A percentile compares a stretch with the other conserved stretches of the same genome.
Evolutionary conservation across 306 rosid species (phyloP).

Genomic region (Chamaecrista fasciculata): DNA sequence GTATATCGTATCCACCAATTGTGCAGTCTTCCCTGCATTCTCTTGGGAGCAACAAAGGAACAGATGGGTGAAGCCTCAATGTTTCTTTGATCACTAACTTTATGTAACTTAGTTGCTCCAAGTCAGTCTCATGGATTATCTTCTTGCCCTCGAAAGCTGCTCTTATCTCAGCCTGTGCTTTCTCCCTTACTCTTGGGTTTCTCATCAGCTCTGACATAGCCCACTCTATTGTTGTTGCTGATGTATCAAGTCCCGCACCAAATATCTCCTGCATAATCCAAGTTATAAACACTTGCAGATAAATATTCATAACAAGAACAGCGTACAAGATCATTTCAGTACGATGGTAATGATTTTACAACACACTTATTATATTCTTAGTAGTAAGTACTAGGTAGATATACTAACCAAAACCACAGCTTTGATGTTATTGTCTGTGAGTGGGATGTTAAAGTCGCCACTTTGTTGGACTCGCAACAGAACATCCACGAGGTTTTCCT

Average conservation of each 20-base stretch:
- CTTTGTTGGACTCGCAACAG: slow-evolving; percentile 19
- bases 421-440: slow-evolving; percentile 33
- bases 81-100: slow-evolving; percentile 36
- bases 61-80: slow-evolving; percentile 33
- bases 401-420: slow-evolving; percentile 36
- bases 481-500: slow-evolving; percentile 14
- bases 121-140: background rate
- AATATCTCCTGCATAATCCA: slow-evolving; percentile 25
- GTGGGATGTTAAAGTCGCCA: slow-evolving; percentile 19
- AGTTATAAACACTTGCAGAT: background rate
- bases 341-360: too few species aligned
- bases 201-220: slow-evolving; percentile 34
- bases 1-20: slow-evolving; percentile 26
- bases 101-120: slow-evolving; percentile 22
- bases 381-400: background rate
- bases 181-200: slow-evolving; percentile 28
- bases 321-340: too few species aligned
- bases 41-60: slow-evolving; percentile 32
- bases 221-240: slow-evolving; percentile 34
- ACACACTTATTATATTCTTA: too few species aligned
- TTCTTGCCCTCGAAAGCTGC: slow-evolving; percentile 9
- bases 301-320: background rate
- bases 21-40: slow-evolving; percentile 24
- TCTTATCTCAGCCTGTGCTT: slow-evolving; percentile 34
- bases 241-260: slow-evolving; percentile 32